Conservation (phyloP, 169 alveolate species). For the Plasmodium vinckei region DNA sequence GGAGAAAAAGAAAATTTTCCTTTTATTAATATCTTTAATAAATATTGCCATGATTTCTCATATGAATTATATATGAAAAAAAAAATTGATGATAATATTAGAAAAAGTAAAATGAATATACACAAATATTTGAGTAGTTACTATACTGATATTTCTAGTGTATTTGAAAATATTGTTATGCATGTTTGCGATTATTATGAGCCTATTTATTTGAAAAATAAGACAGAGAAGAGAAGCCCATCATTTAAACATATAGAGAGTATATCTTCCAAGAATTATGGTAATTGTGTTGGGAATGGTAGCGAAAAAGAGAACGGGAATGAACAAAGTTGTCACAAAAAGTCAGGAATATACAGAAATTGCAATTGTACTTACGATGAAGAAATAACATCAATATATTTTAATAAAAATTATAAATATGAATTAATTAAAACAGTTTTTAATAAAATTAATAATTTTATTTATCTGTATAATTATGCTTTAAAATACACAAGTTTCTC, state of each 20-base stretch:
- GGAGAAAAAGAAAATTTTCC: constrained; percentile 31
- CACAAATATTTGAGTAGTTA: constrained; percentile 47
- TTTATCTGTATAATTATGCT: constrained; percentile 70
- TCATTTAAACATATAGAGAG: not conserved
- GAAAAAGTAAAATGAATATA: constrained; percentile 65
- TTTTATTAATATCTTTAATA: constrained; percentile 40
- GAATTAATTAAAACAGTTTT: constrained; percentile 34
- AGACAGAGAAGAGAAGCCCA: not conserved
- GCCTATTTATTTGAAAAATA: constrained; percentile 39
- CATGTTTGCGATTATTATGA: constrained; percentile 67
- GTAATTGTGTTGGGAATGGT: not conserved
- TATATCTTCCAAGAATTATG: no score
- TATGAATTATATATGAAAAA: constrained; percentile 64
- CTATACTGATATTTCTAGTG: constrained; percentile 24
- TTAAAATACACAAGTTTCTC: constrained; percentile 68
- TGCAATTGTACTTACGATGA: constrained; percentile 62
- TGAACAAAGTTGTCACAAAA: not conserved
- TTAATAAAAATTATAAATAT: constrained; percentile 52
- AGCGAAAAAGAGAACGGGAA: not conserved
- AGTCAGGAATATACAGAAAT: not conserved
- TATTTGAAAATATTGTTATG: constrained; percentile 39
- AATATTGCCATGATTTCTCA: constrained; percentile 62
- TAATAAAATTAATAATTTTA: constrained; percentile 70
- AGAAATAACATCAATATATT: constrained; percentile 53
- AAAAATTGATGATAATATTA: constrained; percentile 66